Evolutionary conservation across 2,329 filamentous ascomycete species (phyloP).

Genomic region (Clonostachys byssicola): DNA sequence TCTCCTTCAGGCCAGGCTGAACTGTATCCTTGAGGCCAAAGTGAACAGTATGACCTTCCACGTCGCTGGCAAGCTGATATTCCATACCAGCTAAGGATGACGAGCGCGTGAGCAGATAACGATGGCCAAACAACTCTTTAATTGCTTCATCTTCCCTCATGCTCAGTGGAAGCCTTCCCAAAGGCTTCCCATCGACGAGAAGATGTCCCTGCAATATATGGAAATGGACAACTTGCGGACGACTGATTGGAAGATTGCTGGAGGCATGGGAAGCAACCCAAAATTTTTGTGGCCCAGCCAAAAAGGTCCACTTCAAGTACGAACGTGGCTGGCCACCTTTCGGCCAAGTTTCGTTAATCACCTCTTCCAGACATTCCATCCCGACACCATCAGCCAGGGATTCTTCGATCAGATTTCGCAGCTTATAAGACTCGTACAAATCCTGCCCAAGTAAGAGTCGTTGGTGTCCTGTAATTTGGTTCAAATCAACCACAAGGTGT

Average conservation of each 20-base stretch:
- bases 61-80: slow-evolving; percentile 27
- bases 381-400: background rate
- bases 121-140: slow-evolving; percentile 46
- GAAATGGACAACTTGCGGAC: slow-evolving; percentile 20
- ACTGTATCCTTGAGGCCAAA: slow-evolving; percentile 29
- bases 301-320: background rate
- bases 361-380: slow-evolving; percentile 1
- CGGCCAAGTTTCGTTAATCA: slow-evolving; percentile 9
- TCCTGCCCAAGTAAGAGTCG: slow-evolving; percentile 6
- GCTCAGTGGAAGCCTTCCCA: slow-evolving; percentile 43
- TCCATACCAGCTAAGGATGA: slow-evolving; percentile 49
- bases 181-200: slow-evolving; percentile 25
- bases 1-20: slow-evolving; percentile 17
- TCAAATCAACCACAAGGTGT: slow-evolving; percentile 10
- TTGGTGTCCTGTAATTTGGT: slow-evolving; percentile 2
- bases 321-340: background rate
- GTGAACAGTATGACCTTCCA: slow-evolving; percentile 35
- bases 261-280: slow-evolving; percentile 3
- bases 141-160: slow-evolving; percentile 38
- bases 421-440: slow-evolving; percentile 8
- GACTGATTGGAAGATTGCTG: background rate
- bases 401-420: background rate
- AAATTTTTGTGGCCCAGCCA: slow-evolving; percentile 1
- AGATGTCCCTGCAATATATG: slow-evolving; percentile 24
- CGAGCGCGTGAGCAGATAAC: slow-evolving; percentile 44